Conservation (phyloP, 2,329 filamentous ascomycete species). For the Botryosphaeria dothidea region DNA sequence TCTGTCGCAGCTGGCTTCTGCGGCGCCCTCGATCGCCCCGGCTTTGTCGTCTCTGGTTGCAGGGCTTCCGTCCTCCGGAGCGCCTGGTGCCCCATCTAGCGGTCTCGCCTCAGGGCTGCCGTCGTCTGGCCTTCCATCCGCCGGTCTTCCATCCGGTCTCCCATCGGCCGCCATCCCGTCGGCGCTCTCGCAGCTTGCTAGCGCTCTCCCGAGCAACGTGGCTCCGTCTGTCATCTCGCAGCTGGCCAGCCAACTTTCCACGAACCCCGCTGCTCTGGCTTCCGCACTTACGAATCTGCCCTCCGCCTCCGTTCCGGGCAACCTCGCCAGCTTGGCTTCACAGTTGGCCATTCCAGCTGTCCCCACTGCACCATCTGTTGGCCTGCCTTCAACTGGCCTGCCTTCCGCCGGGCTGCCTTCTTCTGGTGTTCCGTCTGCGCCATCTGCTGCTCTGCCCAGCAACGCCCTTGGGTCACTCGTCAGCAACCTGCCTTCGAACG, state of each 20-base stretch:
- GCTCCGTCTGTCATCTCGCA: neutral
- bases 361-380: neutral
- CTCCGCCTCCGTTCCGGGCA: neutral
- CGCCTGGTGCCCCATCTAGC: too few species aligned
- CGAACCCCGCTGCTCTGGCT: neutral
- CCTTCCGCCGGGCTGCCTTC: neutral
- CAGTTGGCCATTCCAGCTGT: neutral
- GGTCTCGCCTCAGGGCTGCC: too few species aligned
- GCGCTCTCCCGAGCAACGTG: neutral
- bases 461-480: neutral
- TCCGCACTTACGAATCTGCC: neutral
- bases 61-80: neutral
- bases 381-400: neutral
- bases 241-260: neutral
- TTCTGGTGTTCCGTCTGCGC: neutral
- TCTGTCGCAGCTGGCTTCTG: neutral
- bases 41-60: neutral
- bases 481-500: neutral
- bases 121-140: neutral
- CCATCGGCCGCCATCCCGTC: neutral
- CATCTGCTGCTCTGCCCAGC: neutral
- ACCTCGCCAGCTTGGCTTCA: neutral
- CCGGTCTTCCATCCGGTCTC: neutral
- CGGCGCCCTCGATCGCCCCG: neutral
- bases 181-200: neutral